Evolutionary conservation across 768 basidiomycete genomes (phyloP).

Genomic region (Amanita pseudoporphyria): DNA sequence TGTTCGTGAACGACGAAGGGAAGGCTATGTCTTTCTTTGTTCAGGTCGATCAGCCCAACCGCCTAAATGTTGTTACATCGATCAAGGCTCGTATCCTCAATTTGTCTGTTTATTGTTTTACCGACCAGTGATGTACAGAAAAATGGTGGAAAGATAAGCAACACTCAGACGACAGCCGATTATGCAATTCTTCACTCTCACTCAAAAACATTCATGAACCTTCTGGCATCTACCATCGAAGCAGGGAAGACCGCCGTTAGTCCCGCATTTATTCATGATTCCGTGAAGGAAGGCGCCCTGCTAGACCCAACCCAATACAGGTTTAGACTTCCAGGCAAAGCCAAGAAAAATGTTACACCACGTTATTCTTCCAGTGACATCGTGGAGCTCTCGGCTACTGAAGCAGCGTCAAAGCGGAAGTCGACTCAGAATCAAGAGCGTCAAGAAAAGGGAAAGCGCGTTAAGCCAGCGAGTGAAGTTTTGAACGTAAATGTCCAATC

Average conservation of each 20-base stretch:
- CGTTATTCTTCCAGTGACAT: conserved; percentile 4
- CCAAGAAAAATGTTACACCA: conserved; percentile 12
- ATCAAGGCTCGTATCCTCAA: conserved; percentile 42
- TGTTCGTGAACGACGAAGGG: conserved; percentile 38
- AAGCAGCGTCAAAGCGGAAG: conserved; percentile 8
- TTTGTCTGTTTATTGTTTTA: neutral
- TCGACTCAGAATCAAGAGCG: conserved; percentile 9
- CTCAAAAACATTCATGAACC: conserved; percentile 40
- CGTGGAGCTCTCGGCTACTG: conserved; percentile 1
- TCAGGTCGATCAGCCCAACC: conserved; percentile 53
- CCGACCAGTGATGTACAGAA: conserved; percentile 29
- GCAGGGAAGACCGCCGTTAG: conserved; percentile 39
- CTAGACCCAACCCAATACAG: conserved; percentile 36
- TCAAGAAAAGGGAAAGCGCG: conserved; percentile 11
- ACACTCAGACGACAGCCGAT: conserved; percentile 45
- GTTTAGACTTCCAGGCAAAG: conserved; percentile 22
- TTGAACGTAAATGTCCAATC: neutral
- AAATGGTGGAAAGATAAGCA: conserved; percentile 53
- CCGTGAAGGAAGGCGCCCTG: conserved; percentile 30
- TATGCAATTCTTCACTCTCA: conserved; percentile 48
- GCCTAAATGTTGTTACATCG: conserved; percentile 35
- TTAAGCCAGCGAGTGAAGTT: conserved; percentile 5
- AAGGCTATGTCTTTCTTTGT: conserved; percentile 48
- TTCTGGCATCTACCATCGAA: conserved; percentile 24
- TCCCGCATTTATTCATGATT: conserved; percentile 45